These are phyloP conservation scores for Monilinia aucupariae DNA, from an alignment of 2,329 filamentous ascomycete species.

Conservation along the genomic window DNA sequence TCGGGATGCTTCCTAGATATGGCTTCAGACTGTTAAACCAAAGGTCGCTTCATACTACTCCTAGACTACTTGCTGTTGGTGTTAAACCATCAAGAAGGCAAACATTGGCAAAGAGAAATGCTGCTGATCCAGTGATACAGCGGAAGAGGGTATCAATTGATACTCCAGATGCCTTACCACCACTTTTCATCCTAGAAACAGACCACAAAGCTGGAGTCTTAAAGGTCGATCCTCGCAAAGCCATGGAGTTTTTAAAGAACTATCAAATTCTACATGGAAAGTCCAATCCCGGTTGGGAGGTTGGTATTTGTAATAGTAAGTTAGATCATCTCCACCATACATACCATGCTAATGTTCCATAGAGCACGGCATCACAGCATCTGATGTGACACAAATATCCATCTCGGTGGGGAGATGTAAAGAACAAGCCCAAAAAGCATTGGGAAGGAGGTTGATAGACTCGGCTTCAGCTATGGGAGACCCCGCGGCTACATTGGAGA, in stretches of 20 bases:
- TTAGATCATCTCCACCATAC: background rate
- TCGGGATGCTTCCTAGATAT: background rate
- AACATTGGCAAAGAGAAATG: conserved; percentile 4
- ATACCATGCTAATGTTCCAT: background rate
- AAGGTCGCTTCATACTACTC: conserved; percentile 1
- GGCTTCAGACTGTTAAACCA: background rate
- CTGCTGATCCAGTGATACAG: background rate
- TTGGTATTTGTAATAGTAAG: conserved; percentile 26
- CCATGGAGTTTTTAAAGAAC: conserved; percentile 28
- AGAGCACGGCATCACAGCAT: conserved; percentile 28
- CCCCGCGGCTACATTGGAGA: conserved; percentile 26
- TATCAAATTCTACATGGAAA: conserved; percentile 11
- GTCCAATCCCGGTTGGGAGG: conserved; percentile 20
- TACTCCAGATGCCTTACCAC: conserved; percentile 21
- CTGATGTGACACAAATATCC: conserved; percentile 26
- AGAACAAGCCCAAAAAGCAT: conserved; percentile 19
- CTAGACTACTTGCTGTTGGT: background rate
- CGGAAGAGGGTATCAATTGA: conserved; percentile 7
- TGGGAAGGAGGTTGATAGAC: conserved; percentile 27
- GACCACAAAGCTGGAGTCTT: conserved; percentile 29
- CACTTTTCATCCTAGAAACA: conserved; percentile 23
- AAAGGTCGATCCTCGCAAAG: conserved; percentile 24
- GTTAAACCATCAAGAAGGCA: conserved; percentile 5
- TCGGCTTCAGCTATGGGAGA: conserved; percentile 31
- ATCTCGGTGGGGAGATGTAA: conserved; percentile 26